These are phyloP conservation scores for Penicillium parvum DNA, from an alignment of 495 filamentous ascomycete species.

Conservation along the genomic window DNA sequence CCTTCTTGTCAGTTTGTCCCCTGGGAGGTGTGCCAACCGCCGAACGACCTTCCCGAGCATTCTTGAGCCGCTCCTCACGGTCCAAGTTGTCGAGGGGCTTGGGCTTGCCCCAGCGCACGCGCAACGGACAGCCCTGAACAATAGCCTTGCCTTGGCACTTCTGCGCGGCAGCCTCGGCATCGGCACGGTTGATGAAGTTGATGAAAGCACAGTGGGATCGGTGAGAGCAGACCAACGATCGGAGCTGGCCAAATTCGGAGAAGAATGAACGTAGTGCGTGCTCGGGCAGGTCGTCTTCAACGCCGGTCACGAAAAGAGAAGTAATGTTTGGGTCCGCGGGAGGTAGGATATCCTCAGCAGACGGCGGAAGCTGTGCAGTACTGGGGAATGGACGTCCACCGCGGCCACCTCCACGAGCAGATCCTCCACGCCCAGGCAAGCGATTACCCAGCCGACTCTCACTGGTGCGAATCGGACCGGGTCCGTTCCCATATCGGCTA, in stretches of 20 bases:
- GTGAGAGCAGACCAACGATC: constrained; percentile 89
- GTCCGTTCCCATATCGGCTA: constrained; percentile 44
- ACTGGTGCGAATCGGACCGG: constrained; percentile 64
- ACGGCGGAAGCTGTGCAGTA: constrained; percentile 69
- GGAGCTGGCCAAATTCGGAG: constrained; percentile 76
- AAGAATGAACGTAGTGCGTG: constrained; percentile 88
- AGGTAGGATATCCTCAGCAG: constrained; percentile 75
- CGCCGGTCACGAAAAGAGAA: constrained; percentile 88
- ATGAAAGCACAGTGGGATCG: constrained; percentile 95
- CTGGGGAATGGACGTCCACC: constrained; percentile 62
- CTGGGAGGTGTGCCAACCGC: constrained; percentile 35
- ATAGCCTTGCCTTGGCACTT: constrained; percentile 85
- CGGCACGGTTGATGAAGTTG: constrained; percentile 79
- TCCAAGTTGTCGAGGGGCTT: constrained; percentile 88
- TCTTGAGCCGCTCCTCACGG: constrained; percentile 68
- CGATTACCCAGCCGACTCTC: constrained; percentile 38
- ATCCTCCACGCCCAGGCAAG: constrained; percentile 40
- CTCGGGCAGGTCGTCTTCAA: constrained; percentile 95
- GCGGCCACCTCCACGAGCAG: constrained; percentile 43
- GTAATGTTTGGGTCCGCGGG: constrained; percentile 79
- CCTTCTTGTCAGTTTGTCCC: constrained; percentile 27
- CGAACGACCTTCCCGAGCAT: constrained; percentile 68
- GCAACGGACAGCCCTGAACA: constrained; percentile 75
- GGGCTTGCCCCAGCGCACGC: constrained; percentile 87
- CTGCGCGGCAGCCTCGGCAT: constrained; percentile 77